Evolutionary conservation across 2,329 filamentous ascomycete species (phyloP), one percentile per base, ranked within the genome.

Genomic region (Fusarium sarcochroum): DNA sequence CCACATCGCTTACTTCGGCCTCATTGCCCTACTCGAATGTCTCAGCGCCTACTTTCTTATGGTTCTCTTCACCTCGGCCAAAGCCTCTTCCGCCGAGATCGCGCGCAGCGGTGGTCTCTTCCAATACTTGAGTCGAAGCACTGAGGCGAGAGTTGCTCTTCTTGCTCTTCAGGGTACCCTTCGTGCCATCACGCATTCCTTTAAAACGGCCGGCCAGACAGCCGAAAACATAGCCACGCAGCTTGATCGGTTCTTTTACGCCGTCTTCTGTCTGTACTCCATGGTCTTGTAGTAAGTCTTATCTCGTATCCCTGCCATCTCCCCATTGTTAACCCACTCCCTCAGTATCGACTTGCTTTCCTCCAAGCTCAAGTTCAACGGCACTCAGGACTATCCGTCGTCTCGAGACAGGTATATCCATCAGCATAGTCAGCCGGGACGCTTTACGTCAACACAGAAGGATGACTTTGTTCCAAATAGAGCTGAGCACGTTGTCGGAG

Each of bases 1-100:
- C 1, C 80, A 82, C 59, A 76, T 81, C 49, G 79, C 72, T 25
- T 82, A 81, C 66, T 82, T 82, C 45, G 68, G 76, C 7, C 69
- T 77, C 14, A 80, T 82, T 45, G 80, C 80, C 6, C 5, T 76
- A 6, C 64, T 81, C 7, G 80, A 82, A 58, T 79, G 76, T 34
- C 42, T 80, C 41, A 80, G 76, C 70, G 76, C 80, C 17, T 76
- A 75, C 41, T 81, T 81, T 57, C 69, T 82, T 1, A 71, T 82
- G 10, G 71, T 71, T 7, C 76, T 75, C 10, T 82, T 82, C 35
- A 68, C 72, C 2, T 56, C 69, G 1, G 79, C 79, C 0, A 72
- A 70, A 47, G 66, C 61, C 6, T 62, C 68, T 7, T 70, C 68
- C 1, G 48, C 54, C 27, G 55, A 68, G 17, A 67, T 71, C 7